These are phyloP conservation scores for Phytophthora syringae DNA, from an alignment of 352 stramenopile genomes.

Conservation along the genomic window DNA sequence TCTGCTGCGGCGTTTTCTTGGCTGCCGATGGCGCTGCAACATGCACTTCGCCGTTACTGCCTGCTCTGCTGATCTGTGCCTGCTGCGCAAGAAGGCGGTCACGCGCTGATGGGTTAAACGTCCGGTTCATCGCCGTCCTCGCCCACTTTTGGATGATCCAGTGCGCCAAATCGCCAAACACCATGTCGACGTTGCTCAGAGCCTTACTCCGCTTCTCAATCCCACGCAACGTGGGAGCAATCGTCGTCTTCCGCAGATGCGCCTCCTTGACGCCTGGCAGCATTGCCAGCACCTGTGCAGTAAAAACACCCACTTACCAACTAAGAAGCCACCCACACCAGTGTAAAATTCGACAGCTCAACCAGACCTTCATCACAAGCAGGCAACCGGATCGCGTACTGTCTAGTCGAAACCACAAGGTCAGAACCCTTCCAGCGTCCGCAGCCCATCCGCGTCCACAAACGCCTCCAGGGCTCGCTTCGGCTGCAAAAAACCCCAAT, in stretches of 20 bases:
- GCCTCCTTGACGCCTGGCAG: slow-evolving; percentile 66
- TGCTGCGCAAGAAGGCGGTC: slow-evolving; percentile 54
- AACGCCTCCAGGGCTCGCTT: slow-evolving; percentile 66
- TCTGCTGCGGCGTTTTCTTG: slow-evolving; percentile 26
- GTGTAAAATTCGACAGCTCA: background rate
- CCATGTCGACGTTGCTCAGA: slow-evolving; percentile 45
- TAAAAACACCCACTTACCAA: background rate
- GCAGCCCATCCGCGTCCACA: slow-evolving; percentile 66
- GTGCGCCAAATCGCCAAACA: slow-evolving; percentile 59
- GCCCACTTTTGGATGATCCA: slow-evolving; percentile 74
- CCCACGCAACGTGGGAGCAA: slow-evolving; percentile 55
- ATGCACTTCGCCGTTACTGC: slow-evolving; percentile 38
- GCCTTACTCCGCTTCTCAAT: slow-evolving; percentile 51
- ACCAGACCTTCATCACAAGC: slow-evolving; percentile 59
- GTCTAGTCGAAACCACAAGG: slow-evolving; percentile 57
- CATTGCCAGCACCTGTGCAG: slow-evolving; percentile 42
- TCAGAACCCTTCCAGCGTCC: slow-evolving; percentile 56
- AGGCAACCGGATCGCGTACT: slow-evolving; percentile 51
- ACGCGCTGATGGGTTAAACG: slow-evolving; percentile 43
- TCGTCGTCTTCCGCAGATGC: slow-evolving; percentile 58
- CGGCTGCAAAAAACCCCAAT: slow-evolving; percentile 21
- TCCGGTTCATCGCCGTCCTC: slow-evolving; percentile 50
- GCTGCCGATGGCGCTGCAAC: slow-evolving; percentile 17
- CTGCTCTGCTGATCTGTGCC: slow-evolving; percentile 41
- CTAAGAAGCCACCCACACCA: background rate